Evolutionary conservation across 176 grass and related monocot species (phyloP).

Genomic region (Dactylis glomerata): DNA sequence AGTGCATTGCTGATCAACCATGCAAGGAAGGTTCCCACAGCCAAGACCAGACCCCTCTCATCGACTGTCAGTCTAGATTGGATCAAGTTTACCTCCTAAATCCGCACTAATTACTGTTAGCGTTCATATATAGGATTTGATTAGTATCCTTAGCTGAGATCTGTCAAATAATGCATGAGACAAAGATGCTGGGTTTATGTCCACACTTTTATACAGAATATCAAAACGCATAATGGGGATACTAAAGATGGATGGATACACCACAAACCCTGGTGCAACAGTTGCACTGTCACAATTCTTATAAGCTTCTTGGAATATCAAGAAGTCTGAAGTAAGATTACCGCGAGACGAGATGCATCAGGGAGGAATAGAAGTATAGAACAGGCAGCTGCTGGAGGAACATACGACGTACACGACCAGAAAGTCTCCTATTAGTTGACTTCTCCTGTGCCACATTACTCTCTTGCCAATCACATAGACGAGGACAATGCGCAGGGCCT

Average conservation of each 20-base stretch:
- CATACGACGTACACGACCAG: neutral
- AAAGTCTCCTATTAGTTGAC: neutral
- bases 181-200: neutral
- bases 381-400: neutral
- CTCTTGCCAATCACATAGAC: neutral
- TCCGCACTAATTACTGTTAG: neutral
- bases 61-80: too few species aligned
- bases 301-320: neutral
- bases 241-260: neutral
- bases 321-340: neutral
- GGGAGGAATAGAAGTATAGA: too few species aligned
- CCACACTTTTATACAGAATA: neutral
- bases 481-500: neutral
- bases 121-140: neutral
- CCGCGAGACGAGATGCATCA: neutral
- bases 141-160: neutral
- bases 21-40: too few species aligned
- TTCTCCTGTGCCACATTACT: neutral
- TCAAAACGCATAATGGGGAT: neutral
- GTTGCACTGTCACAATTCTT: neutral
- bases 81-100: too few species aligned
- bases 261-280: neutral
- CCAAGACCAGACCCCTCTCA: too few species aligned
- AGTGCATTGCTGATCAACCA: too few species aligned
- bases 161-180: neutral